Base-by-base conservation (phyloP, 331 rosid genomes). In the Quercus lobata region DNA sequence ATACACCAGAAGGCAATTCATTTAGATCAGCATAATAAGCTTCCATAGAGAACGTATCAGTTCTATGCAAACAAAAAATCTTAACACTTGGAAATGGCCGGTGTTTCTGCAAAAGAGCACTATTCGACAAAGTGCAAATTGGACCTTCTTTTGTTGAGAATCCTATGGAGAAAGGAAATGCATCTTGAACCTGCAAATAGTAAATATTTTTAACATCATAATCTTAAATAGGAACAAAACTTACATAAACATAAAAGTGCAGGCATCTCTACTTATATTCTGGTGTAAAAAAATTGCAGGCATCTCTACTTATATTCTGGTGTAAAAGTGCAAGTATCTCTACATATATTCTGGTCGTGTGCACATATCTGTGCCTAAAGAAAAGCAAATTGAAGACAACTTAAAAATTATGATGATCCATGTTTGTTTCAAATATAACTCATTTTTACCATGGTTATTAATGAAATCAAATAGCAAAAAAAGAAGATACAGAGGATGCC, bases 131-230 rank as follows among this genome's bases (percentile, higher is more conserved):
- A 12, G 84, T 71, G 60, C 83, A 74, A 76, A 93, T 62, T 85
- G 90, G 92, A 78, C 83, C 88, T 69, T 71, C 90, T 68, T 88
- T 91, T 71, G 83, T 82, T 76, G 74, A 78, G 85, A 96, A 84
- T 79, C 97, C 92, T 79, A 89, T 78, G 22, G 97, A 90, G 84
- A 91, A 93, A 25, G 99, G 94, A 84, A 81, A 78, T 72, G 88
- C 81, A 83, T 96, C 99, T 84, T 87, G 90, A 80, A 95, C 98
- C 99, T 95, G 90, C 5, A 14, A 19, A 68, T 34, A 7, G 4
- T 14, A 68, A 30, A 22, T 32, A 8, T 24, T 32, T 21, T 68
- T 19, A 9, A 68, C 76, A 74, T 27, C 70, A 60, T 41, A 57
- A 81, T 76, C 74, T 56, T 57, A 63, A 78, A 80, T 70, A 49